Conservation (phyloP, 2,329 filamentous ascomycete species). For the Torrubiellomyces zombiae region DNA sequence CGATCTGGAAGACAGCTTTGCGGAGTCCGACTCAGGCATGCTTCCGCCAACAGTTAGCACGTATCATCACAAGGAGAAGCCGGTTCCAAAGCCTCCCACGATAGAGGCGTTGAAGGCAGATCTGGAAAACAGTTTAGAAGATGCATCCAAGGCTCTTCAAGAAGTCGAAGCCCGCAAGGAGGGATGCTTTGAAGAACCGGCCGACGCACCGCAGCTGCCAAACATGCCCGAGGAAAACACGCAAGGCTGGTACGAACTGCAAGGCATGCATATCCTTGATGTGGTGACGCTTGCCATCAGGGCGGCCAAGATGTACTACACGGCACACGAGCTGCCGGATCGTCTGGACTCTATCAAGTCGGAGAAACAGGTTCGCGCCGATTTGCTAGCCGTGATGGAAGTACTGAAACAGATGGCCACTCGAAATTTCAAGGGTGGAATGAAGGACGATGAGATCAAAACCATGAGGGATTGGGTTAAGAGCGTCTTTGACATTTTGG, state of each 20-base stretch:
- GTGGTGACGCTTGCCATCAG: slow-evolving; percentile 89
- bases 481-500: slow-evolving; percentile 60
- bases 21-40: slow-evolving; percentile 57
- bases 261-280: slow-evolving; percentile 84
- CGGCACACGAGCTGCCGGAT: slow-evolving; percentile 73
- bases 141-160: slow-evolving; percentile 50
- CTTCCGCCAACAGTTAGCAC: slow-evolving; percentile 95
- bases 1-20: slow-evolving; percentile 39
- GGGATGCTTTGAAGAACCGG: slow-evolving; percentile 11
- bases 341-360: slow-evolving; percentile 74
- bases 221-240: slow-evolving; percentile 29
- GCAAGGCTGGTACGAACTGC: slow-evolving; percentile 67
- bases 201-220: slow-evolving; percentile 14
- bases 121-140: slow-evolving; percentile 50
- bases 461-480: slow-evolving; percentile 65
- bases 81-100: slow-evolving; percentile 69
- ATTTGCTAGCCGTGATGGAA: slow-evolving; percentile 75
- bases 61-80: slow-evolving; percentile 72
- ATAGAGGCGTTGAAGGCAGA: slow-evolving; percentile 56
- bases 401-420: slow-evolving; percentile 82
- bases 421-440: slow-evolving; percentile 69
- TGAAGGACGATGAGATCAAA: slow-evolving; percentile 61
- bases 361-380: slow-evolving; percentile 69
- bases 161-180: slow-evolving; percentile 31
- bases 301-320: slow-evolving; percentile 93